phyloP scores from a whole-genome alignment of 441 rosid species.

The Syzygium malaccense region DNA sequence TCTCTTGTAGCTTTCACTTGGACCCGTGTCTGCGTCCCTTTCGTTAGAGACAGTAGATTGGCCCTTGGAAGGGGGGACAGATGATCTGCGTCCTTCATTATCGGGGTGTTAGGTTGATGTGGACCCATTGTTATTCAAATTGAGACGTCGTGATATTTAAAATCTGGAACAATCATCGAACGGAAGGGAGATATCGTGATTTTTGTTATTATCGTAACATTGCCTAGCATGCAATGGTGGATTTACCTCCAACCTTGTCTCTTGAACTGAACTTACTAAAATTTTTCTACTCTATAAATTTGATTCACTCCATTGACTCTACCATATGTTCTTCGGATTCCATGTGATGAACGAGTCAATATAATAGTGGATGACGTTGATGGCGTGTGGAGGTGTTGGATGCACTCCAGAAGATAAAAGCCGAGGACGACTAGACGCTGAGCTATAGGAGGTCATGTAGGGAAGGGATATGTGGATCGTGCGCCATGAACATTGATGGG shows the following conservation, averaged over 20 bases:
- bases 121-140: not conserved
- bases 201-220: not conserved
- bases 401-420: slow-evolving; percentile 58
- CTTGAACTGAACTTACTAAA: not conserved
- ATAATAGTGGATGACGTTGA: not conserved
- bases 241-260: not conserved
- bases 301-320: not conserved
- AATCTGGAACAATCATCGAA: not conserved
- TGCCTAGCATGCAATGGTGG: not conserved
- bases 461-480: slow-evolving; percentile 76
- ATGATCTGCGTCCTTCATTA: not conserved
- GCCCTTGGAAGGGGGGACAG: not conserved
- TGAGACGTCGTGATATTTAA: not conserved
- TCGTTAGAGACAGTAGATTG: not conserved
- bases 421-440: slow-evolving; percentile 48
- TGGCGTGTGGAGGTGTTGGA: slow-evolving; percentile 40
- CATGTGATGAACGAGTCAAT: not conserved
- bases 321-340: not conserved
- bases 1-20: not conserved
- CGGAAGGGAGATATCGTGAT: not conserved
- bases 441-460: slow-evolving; percentile 57
- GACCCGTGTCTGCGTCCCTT: not conserved
- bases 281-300: not conserved
- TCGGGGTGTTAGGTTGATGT: not conserved
- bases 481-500: slow-evolving; percentile 63